A percentile compares a stretch with the other conserved stretches of the same genome.
phyloP scores from a whole-genome alignment of 257 asterid genomes.

The Lycium ferocissimum region DNA sequence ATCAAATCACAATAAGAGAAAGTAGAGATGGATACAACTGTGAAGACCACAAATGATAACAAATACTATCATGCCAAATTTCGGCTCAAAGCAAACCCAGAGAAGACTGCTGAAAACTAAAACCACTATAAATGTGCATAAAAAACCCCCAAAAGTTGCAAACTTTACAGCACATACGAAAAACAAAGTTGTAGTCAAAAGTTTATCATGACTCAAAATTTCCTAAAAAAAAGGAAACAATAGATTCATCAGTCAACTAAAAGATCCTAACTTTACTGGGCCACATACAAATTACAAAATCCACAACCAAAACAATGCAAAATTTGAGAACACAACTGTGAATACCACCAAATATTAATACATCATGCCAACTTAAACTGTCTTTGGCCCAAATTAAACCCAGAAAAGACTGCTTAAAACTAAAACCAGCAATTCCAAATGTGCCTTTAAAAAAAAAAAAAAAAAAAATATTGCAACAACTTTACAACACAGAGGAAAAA shows the following conservation, averaged over 20 bases:
- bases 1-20: slow-evolving; percentile 23
- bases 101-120: background rate
- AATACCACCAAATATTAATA: no score
- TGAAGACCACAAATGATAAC: background rate
- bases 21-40: background rate
- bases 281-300: background rate
- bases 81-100: background rate
- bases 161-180: background rate
- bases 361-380: background rate
- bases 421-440: background rate
- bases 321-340: no score
- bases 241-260: background rate
- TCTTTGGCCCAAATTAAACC: background rate
- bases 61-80: background rate
- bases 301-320: no score
- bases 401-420: background rate
- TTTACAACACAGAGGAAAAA: background rate
- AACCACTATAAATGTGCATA: background rate
- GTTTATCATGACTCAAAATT: background rate
- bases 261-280: background rate
- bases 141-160: background rate
- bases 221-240: background rate
- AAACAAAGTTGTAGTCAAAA: background rate
- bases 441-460: background rate
- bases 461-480: background rate